Base-by-base conservation (phyloP, 2,329 filamentous ascomycete genomes). In the Madurella mycetomatis region DNA sequence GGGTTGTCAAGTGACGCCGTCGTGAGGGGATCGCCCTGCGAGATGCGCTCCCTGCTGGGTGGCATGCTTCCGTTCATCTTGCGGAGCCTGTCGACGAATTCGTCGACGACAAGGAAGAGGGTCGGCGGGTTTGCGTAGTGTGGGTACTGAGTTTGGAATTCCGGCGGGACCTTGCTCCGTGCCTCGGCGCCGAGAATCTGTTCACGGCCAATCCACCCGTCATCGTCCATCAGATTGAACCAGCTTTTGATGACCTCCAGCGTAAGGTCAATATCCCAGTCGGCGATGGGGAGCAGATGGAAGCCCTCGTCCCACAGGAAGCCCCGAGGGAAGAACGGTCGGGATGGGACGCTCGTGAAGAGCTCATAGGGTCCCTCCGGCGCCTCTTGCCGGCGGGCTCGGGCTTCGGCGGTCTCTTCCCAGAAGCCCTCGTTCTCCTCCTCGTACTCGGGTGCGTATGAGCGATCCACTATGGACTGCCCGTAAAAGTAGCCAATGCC, bases 251-350 rank as follows among this genome's bases (percentile, higher is more conserved):
- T 82, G 60, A 99, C 90, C 59, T 96, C 90, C 31, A 87, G 75
- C 2, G 89, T 85, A 49, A 97, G 79, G 66, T 96, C 92, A 49
- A 91, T 83, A 68, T 99, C 94, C 88, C 92, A 99, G 61, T 99
- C 92, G 17, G 90, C 81, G 51, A 99, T 86, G 1, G 92, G 92
- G 46, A 96, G 76, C 37, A 99, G 77, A 66, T 99, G 94, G 72
- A 97, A 99, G 0, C 94, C 94, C 70, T 99, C 94, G 65, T 99
- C 94, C 94, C 94, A 99, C 4, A 97, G 78, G 69, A 99, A 99
- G 1, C 94, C 94, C 57, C 94, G 82, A 1, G 94, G 94, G 73
- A 99, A 99, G 76, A 99, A 99, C 0, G 94, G 89, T 4, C 94
- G 80, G 9, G 92, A 97, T 0, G 94, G 94, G 53, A 97, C 86